phyloP scores from a whole-genome alignment of 371 early-diverging fungal genomes.

The Dinochytrium kinnereticum region DNA sequence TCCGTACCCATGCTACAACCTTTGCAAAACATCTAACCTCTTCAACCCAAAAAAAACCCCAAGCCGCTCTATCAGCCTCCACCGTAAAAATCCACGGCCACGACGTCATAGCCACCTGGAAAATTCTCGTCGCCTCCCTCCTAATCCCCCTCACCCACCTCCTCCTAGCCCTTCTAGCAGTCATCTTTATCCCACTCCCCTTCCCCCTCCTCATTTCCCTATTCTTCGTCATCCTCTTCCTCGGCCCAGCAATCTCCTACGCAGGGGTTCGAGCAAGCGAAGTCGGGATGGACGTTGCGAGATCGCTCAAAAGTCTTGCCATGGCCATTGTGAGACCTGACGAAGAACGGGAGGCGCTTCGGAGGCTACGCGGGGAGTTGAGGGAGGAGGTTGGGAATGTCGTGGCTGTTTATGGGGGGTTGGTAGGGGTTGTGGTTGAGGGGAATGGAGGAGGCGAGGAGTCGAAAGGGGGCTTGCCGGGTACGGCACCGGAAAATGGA shows the following conservation, averaged over 20 bases:
- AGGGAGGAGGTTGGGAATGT: slow-evolving; percentile 74
- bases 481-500: background rate
- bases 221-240: slow-evolving; percentile 67
- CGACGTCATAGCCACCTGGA: slow-evolving; percentile 96
- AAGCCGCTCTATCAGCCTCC: slow-evolving; percentile 84
- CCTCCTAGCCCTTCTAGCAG: slow-evolving; percentile 54
- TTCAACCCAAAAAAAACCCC: slow-evolving; percentile 6
- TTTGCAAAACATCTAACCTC: slow-evolving; percentile 4
- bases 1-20: background rate
- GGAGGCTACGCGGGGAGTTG: slow-evolving; percentile 68
- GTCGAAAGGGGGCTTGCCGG: background rate
- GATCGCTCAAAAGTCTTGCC: slow-evolving; percentile 82
- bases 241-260: slow-evolving; percentile 61
- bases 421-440: background rate
- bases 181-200: slow-evolving; percentile 4
- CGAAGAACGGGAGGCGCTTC: slow-evolving; percentile 32
- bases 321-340: slow-evolving; percentile 63
- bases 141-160: slow-evolving; percentile 79
- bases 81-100: slow-evolving; percentile 91
- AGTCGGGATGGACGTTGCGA: slow-evolving; percentile 82
- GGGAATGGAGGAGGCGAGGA: background rate
- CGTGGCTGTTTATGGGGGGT: slow-evolving; percentile 48
- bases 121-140: slow-evolving; percentile 83
- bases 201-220: slow-evolving; percentile 57
- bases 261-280: slow-evolving; percentile 86